Conservation (phyloP, 2,329 filamentous ascomycete species). For the Talaromyces sp. region DNA sequence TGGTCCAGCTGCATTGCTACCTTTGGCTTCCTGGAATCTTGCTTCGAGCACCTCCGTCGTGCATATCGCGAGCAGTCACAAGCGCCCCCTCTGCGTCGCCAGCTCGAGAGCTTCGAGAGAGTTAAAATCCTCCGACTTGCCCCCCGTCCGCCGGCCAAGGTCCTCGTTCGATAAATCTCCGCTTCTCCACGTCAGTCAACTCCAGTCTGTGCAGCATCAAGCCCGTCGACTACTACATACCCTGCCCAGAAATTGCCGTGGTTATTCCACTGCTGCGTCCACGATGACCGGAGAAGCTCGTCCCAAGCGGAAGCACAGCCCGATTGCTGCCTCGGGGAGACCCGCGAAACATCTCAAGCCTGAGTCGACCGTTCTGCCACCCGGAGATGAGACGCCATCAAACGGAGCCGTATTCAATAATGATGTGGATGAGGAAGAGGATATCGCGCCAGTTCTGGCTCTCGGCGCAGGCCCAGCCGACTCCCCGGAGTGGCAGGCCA, state of each 20-base stretch:
- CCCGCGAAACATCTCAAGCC: slow-evolving; percentile 53
- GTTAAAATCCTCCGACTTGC: neutral
- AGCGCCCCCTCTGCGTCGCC: neutral
- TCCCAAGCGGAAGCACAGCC: slow-evolving; percentile 53
- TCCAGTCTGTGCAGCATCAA: slow-evolving; percentile 8
- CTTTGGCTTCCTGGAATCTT: neutral
- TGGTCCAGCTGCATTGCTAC: slow-evolving; percentile 6
- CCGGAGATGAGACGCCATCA: slow-evolving; percentile 37
- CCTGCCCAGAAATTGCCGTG: slow-evolving; percentile 1
- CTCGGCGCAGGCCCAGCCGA: slow-evolving; percentile 52
- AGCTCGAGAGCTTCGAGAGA: neutral
- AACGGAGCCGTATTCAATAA: slow-evolving; percentile 37
- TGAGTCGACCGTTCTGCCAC: slow-evolving; percentile 36
- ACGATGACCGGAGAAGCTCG: slow-evolving; percentile 47
- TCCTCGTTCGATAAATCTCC: neutral
- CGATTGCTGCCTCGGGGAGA: slow-evolving; percentile 45
- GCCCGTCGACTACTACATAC: slow-evolving; percentile 5
- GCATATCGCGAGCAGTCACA: slow-evolving; percentile 5
- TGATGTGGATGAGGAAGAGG: slow-evolving; percentile 41
- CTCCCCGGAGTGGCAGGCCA: slow-evolving; percentile 88
- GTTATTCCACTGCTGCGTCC: slow-evolving; percentile 10
- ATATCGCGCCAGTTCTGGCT: slow-evolving; percentile 40
- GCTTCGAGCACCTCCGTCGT: neutral
- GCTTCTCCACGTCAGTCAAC: neutral
- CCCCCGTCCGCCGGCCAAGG: neutral